phyloP scores from a whole-genome alignment of 2,329 filamentous ascomycete genomes.

The Arthroderma sp. region DNA sequence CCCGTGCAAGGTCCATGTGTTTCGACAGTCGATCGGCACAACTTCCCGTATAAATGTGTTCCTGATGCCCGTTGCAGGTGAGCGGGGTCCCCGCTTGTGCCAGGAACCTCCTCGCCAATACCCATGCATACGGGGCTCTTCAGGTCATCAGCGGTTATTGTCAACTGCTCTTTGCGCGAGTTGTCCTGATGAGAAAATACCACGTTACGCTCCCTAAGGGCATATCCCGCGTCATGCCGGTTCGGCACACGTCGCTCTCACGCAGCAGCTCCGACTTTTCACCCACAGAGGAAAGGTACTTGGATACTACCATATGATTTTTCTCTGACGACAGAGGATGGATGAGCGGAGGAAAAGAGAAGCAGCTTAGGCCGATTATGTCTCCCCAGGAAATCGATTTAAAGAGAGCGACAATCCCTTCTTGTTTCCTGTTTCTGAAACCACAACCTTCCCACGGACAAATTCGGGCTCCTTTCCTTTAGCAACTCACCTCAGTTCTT shows the following conservation, averaged over 20 bases:
- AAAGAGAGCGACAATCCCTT: neutral
- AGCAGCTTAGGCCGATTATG: neutral
- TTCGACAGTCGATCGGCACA: too few species aligned
- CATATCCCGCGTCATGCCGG: neutral
- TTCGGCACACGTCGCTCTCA: neutral
- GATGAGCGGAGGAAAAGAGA: neutral
- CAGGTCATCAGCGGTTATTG: neutral
- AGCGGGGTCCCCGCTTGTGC: too few species aligned
- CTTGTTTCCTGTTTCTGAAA: neutral
- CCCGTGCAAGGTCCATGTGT: too few species aligned
- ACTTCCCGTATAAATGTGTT: too few species aligned
- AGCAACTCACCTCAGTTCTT: neutral
- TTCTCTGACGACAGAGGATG: neutral
- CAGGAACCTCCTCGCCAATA: too few species aligned
- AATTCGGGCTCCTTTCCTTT: neutral
- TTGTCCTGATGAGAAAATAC: neutral
- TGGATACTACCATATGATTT: neutral
- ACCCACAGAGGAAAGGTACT: conserved; percentile 24
- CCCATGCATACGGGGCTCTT: neutral
- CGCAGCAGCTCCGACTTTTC: neutral
- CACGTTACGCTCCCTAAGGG: neutral
- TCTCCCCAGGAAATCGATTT: neutral
- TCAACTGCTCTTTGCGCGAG: neutral
- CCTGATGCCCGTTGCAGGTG: too few species aligned
- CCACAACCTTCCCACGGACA: neutral